Base-by-base conservation (phyloP, 2,329 filamentous ascomycete genomes). In the Ophiostoma sp. region DNA sequence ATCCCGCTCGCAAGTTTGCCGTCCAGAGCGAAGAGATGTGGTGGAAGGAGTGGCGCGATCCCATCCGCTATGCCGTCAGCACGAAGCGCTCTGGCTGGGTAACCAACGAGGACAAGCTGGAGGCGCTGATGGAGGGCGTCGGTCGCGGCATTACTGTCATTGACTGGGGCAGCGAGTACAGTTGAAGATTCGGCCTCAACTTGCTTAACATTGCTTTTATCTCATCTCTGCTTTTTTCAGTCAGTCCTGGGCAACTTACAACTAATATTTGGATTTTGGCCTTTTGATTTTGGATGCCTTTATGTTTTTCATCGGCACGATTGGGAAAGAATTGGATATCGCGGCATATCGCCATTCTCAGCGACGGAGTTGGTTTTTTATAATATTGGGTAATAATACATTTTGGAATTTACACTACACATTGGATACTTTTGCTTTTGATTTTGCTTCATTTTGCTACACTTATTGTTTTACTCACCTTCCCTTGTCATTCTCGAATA, bases 21-120 rank as follows among this genome's bases (percentile, higher is more conserved):
- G 86, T 89, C n/a, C 86, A 88, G 78, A 86, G 83, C 73, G 87
- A 89, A 79, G 86, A 87, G 77, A 82, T 82, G 2, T 89, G 87
- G 87, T 89, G 87, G 84, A 80, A 81, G 69, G 84, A 86, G 75
- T 87, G 85, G 85, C 83, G 80, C 72, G 83, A 85, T 74, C 80
- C 83, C 0, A 83, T 86, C 75, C 80, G 79, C 72, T 82, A 83
- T 74, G 82, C 82, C 3, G 80, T 84, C 52, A 75, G 76, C 36
- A 76, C 77, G 3, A 82, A 81, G 73, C 79, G 84, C 6, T 78
- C 81, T 4, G 84, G 84, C 33, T 85, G 83, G 81, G 84, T 88
- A 9, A 87, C 86, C 1, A 85, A 85, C 72, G 86, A 87, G 77
- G 86, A 88, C 74, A 87, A 85, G 75, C 81, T 88, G 8, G 86